Percentiles rank a stretch among this genome's conserved stretches.
Evolutionary conservation across 169 alveolate genomes (phyloP).

Genomic region (Cryptosporidium bovis): DNA sequence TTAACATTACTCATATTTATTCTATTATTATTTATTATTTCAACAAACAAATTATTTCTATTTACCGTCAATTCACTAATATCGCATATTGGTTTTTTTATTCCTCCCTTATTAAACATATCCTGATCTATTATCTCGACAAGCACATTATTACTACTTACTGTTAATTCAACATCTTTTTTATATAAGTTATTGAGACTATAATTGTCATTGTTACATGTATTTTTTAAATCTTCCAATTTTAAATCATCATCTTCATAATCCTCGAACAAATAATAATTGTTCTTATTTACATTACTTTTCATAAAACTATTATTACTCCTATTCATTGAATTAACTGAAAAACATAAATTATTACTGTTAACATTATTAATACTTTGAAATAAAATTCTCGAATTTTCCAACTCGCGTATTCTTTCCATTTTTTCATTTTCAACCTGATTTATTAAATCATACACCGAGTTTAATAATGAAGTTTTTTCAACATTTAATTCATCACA

Average conservation of each 20-base stretch:
- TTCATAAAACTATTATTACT: neutral
- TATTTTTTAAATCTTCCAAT: conserved; percentile 53
- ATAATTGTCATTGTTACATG: neutral
- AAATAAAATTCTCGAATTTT: conserved; percentile 61
- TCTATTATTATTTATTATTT: neutral
- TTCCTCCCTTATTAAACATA: too few species aligned
- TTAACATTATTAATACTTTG: conserved; percentile 54
- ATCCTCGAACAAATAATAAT: neutral
- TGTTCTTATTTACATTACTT: neutral
- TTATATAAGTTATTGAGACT: neutral
- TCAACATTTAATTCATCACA: conserved; percentile 43
- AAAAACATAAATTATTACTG: neutral
- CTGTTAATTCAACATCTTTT: neutral
- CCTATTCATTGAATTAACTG: neutral
- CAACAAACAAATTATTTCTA: neutral
- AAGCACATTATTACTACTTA: neutral
- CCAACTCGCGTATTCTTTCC: conserved; percentile 71
- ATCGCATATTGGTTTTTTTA: neutral
- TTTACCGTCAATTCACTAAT: neutral
- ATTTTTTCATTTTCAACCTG: conserved; percentile 68
- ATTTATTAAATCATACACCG: conserved; percentile 72
- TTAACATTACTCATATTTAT: neutral
- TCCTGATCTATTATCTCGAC: neutral
- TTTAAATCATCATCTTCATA: conserved; percentile 28
- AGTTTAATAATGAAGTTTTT: conserved; percentile 33